Conservation (phyloP, 2,329 filamentous ascomycete genomes). For the Aspergillus jensenii region DNA sequence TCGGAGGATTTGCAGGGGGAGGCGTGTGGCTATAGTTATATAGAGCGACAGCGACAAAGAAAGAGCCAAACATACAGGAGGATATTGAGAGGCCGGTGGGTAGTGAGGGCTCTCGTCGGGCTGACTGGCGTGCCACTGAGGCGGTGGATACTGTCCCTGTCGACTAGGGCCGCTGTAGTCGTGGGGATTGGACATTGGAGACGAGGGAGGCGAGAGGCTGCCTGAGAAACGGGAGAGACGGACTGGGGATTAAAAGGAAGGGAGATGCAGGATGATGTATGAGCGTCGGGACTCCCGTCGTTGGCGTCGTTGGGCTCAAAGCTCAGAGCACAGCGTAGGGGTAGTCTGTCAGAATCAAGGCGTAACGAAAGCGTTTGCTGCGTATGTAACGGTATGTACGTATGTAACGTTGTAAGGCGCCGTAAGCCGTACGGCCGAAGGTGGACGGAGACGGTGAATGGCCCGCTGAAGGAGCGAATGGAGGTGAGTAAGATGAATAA, state of each 20-base stretch:
- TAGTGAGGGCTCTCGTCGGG: constrained; percentile 40
- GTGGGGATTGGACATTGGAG: constrained; percentile 45
- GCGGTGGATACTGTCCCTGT: constrained; percentile 47
- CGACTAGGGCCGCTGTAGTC: constrained; percentile 43
- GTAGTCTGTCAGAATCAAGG: constrained; percentile 1
- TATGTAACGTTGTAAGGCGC: constrained; percentile 16
- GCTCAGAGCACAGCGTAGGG: constrained; percentile 11
- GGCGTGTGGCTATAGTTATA: neutral
- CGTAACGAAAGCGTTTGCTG: constrained; percentile 9
- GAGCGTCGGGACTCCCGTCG: constrained; percentile 18
- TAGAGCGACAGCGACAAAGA: neutral
- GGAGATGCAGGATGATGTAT: constrained; percentile 30
- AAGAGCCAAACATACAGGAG: constrained; percentile 33
- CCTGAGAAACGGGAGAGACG: constrained; percentile 20
- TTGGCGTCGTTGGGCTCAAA: constrained; percentile 15
- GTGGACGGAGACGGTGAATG: neutral
- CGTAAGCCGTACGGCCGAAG: neutral
- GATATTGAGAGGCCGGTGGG: constrained; percentile 35
- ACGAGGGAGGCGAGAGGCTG: constrained; percentile 21
- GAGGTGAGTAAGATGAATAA: constrained; percentile 10
- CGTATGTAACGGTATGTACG: constrained; percentile 14
- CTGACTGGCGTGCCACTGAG: constrained; percentile 42
- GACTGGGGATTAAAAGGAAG: constrained; percentile 18
- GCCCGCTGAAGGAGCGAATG: constrained; percentile 10
- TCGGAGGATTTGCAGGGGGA: neutral